Base-by-base conservation (phyloP, 352 stramenopile genomes). In the Phytopythium helicoides region DNA sequence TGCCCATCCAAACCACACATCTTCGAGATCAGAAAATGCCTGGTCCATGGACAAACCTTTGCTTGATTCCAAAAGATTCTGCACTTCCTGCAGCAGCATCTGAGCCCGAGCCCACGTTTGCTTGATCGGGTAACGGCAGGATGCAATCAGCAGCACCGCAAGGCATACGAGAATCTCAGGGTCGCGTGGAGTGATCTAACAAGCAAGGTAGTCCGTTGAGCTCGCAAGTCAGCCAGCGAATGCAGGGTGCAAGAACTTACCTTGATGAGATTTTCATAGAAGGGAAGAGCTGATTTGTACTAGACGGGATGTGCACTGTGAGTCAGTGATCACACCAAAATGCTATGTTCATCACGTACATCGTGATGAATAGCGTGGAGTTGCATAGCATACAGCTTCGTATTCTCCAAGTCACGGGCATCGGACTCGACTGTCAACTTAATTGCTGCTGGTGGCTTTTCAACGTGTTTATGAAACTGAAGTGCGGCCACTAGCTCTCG, bases 1-100 rank as follows among this genome's bases (percentile, higher is more conserved):
- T n/a, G 79, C 66, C 78, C 78, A 93, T 40, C 68, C 67, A 39
- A 91, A 86, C 38, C 60, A 81, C 14, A 72, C 71, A 45, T 75
- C 57, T 51, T 93, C 80, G 23, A 89, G 38, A 4, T 66, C 56
- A 2, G 47, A 33, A 18, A 92, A 31, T 0, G 53, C 39, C 21
- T 1, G 46, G 22, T 38, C 41, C 0, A 78, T 21, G 1, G 7
- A 21, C 47, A 9, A 34, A 6, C 12, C 28, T 9, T 6, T 8
- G 14, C 54, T 18, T 8, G 16, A 11, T 1, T 7, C 41, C 23
- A 65, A 28, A 10, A 63, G 36, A 4, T 48, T 39, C 4, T 50
- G 48, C 0, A 68, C 78, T 2, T 54, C 57, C 2, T 73, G 42
- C 9, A 90, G 52, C 21, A 89, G 49, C 38, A 45, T 21, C 9